phyloP scores from a whole-genome alignment of 1,139 yeast genomes.

The Pichia sp. region DNA sequence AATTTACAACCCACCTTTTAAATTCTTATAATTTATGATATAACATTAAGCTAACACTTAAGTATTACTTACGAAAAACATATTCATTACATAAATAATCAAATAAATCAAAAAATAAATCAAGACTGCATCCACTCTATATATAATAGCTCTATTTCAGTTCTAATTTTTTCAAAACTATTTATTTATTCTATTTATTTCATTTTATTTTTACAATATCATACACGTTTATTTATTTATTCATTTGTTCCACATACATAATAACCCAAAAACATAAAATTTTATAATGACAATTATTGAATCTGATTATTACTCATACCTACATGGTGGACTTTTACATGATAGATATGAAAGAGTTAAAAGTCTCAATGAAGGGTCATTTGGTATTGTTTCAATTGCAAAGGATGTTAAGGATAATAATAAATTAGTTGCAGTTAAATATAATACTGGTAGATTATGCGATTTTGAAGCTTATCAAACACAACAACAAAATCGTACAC shows the following conservation, averaged over 20 bases:
- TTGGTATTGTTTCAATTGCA: constrained; percentile 86
- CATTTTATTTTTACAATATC: background rate
- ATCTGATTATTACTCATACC: constrained; percentile 41
- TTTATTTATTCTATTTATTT: background rate
- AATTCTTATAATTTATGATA: background rate
- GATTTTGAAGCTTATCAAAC: constrained; percentile 29
- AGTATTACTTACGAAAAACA: background rate
- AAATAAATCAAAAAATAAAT: background rate
- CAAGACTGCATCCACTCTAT: background rate
- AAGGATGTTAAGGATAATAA: constrained; percentile 50
- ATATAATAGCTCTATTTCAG: background rate
- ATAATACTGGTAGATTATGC: constrained; percentile 43
- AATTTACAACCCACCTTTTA: background rate
- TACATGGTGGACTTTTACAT: constrained; percentile 56
- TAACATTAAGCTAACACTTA: background rate
- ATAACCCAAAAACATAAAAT: background rate
- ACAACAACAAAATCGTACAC: constrained; percentile 7
- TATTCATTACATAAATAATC: background rate
- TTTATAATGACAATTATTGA: constrained; percentile 4
- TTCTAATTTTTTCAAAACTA: background rate
- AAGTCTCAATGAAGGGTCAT: constrained; percentile 87
- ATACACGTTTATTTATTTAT: background rate
- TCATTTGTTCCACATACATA: background rate
- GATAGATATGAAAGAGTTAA: constrained; percentile 63
- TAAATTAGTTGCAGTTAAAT: constrained; percentile 75